Evolutionary conservation across 495 filamentous ascomycete species (phyloP), one percentile per base, ranked within the genome.

Genomic region (Neurospora cerealis): DNA sequence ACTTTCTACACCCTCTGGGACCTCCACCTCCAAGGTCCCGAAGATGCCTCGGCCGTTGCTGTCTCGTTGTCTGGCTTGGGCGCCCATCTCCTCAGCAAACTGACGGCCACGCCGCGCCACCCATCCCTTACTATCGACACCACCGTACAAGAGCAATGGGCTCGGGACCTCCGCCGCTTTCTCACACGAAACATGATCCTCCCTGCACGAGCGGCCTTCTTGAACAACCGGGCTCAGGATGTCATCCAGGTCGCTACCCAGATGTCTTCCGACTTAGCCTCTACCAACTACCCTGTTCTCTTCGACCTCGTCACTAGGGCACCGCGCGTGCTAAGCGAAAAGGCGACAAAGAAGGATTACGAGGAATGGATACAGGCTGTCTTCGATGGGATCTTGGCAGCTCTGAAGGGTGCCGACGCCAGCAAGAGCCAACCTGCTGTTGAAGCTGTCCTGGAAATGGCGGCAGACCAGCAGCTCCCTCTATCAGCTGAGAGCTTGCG

Each of bases 171-270:
- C 5, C 89, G 93, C 73, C 85, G 86, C 2, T 83, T 94, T 24
- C 77, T 94, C 71, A 87, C 88, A n/a, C 86, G 87, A 37, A 90
- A 93, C 82, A 84, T 96, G 39, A 85, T 96, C 24, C 81, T 91
- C 3, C 93, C 93, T 5, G 88, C 89, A 39, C 89, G 89, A 70
- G 79, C 84, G 5, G 82, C 83, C 4, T 92, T 89, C 77, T 82
- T 85, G 54, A 86, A 79, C 77, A 83, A 73, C n/a, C 80, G 71
- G 24, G 83, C 80, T 39, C 72, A 79, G 70, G 77, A 83, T 10
- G 77, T 82, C 17, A 71, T 85, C 13, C 72, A 81, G 66, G 69
- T 77, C 11, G 80, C 81, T 4, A 74, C 85, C 9, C 77, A 79
- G 17, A 75, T 82, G 24, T 75, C 81, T 0, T 75, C 77, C n/a